Evolutionary conservation across 768 basidiomycete genomes (phyloP).

Genomic region (Termitomyces eurrhizus): DNA sequence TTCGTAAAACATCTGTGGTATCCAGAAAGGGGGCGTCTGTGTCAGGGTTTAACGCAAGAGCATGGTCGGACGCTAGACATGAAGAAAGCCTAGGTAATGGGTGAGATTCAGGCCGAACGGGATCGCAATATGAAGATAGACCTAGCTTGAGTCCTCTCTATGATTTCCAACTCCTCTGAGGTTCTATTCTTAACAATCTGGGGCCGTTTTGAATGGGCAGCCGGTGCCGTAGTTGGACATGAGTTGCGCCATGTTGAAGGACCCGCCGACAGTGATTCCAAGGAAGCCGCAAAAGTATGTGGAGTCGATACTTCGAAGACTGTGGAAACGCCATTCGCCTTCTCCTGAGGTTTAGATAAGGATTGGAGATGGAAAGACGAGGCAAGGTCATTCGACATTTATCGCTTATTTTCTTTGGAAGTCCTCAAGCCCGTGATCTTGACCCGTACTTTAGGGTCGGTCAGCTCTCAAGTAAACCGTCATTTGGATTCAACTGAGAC

Average conservation of each 20-base stretch:
- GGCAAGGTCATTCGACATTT: conserved; percentile 39
- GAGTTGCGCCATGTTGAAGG: conserved; percentile 26
- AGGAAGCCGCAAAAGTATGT: conserved; percentile 20
- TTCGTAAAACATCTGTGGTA: conserved; percentile 57
- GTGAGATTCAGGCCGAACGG: neutral
- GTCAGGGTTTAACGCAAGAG: conserved; percentile 57
- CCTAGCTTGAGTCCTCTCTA: conserved; percentile 47
- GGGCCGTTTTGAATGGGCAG: conserved; percentile 16
- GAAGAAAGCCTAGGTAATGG: conserved; percentile 43
- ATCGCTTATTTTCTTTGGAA: conserved; percentile 38
- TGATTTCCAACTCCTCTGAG: conserved; percentile 48
- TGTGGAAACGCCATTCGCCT: conserved; percentile 13
- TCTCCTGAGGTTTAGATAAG: conserved; percentile 19
- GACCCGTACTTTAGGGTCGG: conserved; percentile 35
- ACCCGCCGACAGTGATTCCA: conserved; percentile 22
- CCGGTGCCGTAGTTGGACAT: conserved; percentile 11
- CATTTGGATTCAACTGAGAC: neutral
- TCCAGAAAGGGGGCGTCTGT: conserved; percentile 67
- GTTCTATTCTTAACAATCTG: conserved; percentile 34
- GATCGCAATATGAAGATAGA: conserved; percentile 14
- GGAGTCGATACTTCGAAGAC: conserved; percentile 19
- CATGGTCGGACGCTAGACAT: conserved; percentile 61
- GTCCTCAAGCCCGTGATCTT: conserved; percentile 33
- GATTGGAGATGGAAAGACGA: conserved; percentile 29
- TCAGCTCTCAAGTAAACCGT: neutral